Conservation (phyloP, 345 rosid genomes). For the Syzygium grande region DNA sequence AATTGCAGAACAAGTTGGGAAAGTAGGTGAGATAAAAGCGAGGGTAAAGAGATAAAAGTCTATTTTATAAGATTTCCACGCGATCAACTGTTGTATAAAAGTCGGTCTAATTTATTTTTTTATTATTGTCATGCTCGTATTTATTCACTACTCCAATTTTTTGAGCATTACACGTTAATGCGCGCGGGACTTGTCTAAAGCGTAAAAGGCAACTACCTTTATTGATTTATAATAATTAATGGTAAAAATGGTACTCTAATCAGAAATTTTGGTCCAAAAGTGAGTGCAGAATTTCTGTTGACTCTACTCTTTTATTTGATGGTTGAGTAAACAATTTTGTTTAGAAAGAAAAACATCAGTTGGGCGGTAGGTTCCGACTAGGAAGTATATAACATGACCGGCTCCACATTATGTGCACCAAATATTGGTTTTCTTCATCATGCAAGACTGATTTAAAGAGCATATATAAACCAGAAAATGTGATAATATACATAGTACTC, state of each 20-base stretch:
- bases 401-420: neutral
- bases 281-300: neutral
- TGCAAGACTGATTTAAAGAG: neutral
- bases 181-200: neutral
- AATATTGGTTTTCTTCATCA: neutral
- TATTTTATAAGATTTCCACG: neutral
- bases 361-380: neutral
- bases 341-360: neutral
- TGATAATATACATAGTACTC: neutral
- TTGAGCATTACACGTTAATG: neutral
- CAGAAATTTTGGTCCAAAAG: neutral
- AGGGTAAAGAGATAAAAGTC: neutral
- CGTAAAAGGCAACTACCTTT: neutral
- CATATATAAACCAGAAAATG: neutral
- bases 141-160: neutral
- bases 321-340: neutral
- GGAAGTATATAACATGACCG: neutral
- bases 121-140: neutral
- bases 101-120: neutral
- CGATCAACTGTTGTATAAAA: rapidly evolving
- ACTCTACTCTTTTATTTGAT: neutral
- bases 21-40: neutral
- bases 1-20: neutral
- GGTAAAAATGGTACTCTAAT: neutral
- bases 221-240: neutral